These are phyloP conservation scores for Hymenochaete sp. DNA, from an alignment of 1,284 basidiomycete genomes.

Conservation along the genomic window DNA sequence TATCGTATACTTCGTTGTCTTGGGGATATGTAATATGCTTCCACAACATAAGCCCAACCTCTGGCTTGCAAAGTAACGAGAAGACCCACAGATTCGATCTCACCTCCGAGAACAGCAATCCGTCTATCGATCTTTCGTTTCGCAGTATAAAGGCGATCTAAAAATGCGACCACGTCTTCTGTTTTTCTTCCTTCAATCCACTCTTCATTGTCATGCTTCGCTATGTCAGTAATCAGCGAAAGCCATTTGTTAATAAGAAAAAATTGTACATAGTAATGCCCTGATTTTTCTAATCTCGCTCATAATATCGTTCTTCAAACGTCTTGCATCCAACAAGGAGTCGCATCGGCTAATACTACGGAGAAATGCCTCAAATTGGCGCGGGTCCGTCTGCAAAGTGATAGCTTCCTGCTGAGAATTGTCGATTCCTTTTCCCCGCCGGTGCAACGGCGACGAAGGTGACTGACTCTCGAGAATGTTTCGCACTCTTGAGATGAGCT, in stretches of 20 bases:
- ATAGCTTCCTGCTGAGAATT: constrained; percentile 52
- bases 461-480: constrained; percentile 75
- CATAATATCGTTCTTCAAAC: constrained; percentile 85
- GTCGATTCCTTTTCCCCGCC: constrained; percentile 27
- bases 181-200: constrained; percentile 78
- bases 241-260: constrained; percentile 3
- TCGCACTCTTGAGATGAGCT: constrained; percentile 75
- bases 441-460: constrained; percentile 41
- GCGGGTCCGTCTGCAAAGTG: constrained; percentile 66
- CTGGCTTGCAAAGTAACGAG: constrained; percentile 2
- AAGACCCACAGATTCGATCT: constrained; percentile 46
- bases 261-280: constrained; percentile 49
- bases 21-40: constrained; percentile 23
- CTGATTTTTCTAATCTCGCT: constrained; percentile 80
- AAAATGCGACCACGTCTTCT: constrained; percentile 77
- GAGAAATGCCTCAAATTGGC: constrained; percentile 85
- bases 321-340: constrained; percentile 77
- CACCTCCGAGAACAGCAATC: constrained; percentile 70
- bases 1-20: constrained; percentile 23
- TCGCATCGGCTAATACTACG: constrained; percentile 75
- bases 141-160: constrained; percentile 82
- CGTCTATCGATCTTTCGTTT: constrained; percentile 80
- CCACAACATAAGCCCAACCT: constrained; percentile 2
- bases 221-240: constrained; percentile 32
- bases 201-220: constrained; percentile 75